Conservation (phyloP, 2,329 filamentous ascomycete species). For the Hymenoscyphus repandus region DNA sequence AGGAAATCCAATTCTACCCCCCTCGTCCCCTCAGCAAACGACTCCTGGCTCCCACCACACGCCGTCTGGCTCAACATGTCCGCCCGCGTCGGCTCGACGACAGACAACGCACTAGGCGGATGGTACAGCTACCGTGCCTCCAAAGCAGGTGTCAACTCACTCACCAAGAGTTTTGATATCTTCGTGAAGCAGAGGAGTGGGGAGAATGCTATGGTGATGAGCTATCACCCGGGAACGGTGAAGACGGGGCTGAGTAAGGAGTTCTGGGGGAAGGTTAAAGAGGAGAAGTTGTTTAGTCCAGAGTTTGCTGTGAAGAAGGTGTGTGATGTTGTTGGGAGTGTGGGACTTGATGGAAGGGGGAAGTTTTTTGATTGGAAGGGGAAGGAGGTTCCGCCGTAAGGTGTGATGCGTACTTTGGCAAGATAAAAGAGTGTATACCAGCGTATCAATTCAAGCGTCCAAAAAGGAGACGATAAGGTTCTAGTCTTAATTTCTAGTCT, state of each 20-base stretch:
- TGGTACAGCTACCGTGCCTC: conserved; percentile 79
- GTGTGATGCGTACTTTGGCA: not conserved
- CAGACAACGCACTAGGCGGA: conserved; percentile 68
- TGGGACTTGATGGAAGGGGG: conserved; percentile 49
- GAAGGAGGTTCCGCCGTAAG: conserved; percentile 54
- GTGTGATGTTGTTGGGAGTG: conserved; percentile 48
- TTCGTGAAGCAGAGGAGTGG: conserved; percentile 53
- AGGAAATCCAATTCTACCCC: conserved; percentile 40
- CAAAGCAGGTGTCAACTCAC: conserved; percentile 68
- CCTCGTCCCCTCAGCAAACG: conserved; percentile 17
- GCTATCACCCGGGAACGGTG: conserved; percentile 77
- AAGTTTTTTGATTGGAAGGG: conserved; percentile 67
- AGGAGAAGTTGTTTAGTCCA: conserved; percentile 58
- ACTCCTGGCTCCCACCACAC: conserved; percentile 27
- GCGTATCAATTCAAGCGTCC: no score
- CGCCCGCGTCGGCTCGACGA: conserved; percentile 69
- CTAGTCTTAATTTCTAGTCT: no score
- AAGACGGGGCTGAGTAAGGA: conserved; percentile 66
- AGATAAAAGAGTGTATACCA: no score
- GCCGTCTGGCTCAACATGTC: conserved; percentile 72
- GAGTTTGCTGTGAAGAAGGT: conserved; percentile 63
- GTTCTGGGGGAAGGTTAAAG: conserved; percentile 63
- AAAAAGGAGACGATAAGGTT: no score
- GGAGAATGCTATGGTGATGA: conserved; percentile 60
- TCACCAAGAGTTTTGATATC: conserved; percentile 68